Evolutionary conservation across 345 rosid species (phyloP), one percentile per base, ranked within the genome.

Genomic region (Pistacia integerrima): DNA sequence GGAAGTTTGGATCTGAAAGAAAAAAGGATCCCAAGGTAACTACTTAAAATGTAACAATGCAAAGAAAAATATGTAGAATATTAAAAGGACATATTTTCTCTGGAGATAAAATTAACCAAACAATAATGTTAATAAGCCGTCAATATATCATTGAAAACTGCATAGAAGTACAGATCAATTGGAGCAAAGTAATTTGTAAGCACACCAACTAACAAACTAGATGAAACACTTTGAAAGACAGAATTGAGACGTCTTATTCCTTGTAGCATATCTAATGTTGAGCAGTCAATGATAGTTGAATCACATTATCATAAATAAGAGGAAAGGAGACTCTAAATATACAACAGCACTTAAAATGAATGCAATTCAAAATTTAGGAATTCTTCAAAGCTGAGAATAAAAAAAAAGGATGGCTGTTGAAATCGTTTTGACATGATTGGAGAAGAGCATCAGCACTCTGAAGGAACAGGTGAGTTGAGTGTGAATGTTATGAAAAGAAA

Each of bases 1-100:
- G 51, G 2, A 64, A 51, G 4, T 69, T 81, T 35, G 79, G 64
- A 85, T 82, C 90, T 87, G 83, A 79, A 54, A 49, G 44, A 11
- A 59, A 35, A 17, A 67, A 28, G 38, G 55, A 67, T 33, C 62
- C 16, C 1, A 56, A 9, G 28, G 54, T 57, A 70, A 20, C 52
- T 38, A 12, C 63, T 57, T 36, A 20, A 18, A n/a, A 57, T 11
- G 12, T 25, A 22, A 11, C 6, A 46, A 17, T 28, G 17, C 22
- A 67, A 57, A 36, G 0, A 2, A 57, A 36, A 0, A 0, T 1
- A n/a, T 36, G 2, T 44, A 36, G 20, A 56, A 36, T 9, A 58
- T 25, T 36, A 11, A n/a, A 11, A 54, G 3, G n/a, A n/a, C 55
- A 56, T 55, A 57, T 35, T 16, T 33, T 69, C 30, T 11, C 49